These are phyloP conservation scores for Auriscalpium orientale DNA, from an alignment of 768 basidiomycete species.

Conservation along the genomic window DNA sequence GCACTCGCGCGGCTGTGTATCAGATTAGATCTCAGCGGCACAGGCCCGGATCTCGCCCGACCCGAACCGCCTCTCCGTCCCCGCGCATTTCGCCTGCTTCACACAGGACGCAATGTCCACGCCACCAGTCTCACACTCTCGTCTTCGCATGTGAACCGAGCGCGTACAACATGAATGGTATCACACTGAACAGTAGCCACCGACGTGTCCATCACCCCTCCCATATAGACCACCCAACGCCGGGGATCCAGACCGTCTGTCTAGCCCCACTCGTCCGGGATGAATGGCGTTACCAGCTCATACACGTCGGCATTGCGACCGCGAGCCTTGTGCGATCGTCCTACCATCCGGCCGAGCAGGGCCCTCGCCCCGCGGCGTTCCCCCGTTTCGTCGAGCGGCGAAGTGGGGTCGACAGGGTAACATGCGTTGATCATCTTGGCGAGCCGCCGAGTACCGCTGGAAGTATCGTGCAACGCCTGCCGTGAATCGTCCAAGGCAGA, in stretches of 20 bases:
- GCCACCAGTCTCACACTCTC: too few species aligned
- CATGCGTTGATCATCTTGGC: conserved; percentile 63
- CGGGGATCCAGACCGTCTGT: neutral
- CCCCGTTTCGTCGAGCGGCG: conserved; percentile 27
- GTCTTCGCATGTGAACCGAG: too few species aligned
- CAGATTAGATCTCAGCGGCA: neutral
- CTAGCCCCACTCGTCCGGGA: conserved; percentile 67
- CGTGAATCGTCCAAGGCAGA: conserved; percentile 65
- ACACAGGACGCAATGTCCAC: too few species aligned
- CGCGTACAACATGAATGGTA: neutral
- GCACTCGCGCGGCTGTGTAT: neutral
- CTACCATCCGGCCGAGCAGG: conserved; percentile 38
- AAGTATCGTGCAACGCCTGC: conserved; percentile 48
- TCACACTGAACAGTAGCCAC: neutral
- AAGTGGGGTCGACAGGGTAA: conserved; percentile 43
- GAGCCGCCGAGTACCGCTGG: conserved; percentile 55
- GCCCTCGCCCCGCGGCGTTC: conserved; percentile 47
- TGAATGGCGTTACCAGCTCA: conserved; percentile 77
- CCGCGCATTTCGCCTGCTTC: neutral
- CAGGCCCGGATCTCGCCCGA: neutral
- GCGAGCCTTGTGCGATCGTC: conserved; percentile 40
- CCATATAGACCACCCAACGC: neutral
- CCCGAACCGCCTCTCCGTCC: neutral
- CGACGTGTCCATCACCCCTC: neutral
- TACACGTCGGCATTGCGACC: conserved; percentile 72